Base-by-base conservation (phyloP, 2,329 filamentous ascomycete species). In the Aquanectria penicillioides region DNA sequence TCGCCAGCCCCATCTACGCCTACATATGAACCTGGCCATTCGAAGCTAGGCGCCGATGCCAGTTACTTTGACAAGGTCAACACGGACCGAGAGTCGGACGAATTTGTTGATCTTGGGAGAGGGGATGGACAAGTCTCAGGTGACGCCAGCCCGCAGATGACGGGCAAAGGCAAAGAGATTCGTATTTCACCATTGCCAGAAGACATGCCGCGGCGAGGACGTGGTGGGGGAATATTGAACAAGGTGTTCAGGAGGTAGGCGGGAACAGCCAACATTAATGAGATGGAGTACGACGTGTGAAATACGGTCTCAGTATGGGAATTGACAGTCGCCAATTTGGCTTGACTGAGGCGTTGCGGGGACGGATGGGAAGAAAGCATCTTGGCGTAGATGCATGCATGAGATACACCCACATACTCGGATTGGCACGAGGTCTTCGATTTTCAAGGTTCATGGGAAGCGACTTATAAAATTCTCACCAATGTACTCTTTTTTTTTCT, bases 221-320 rank as follows among this genome's bases (percentile, higher is more conserved):
- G 75, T 13, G n/a, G n/a, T n/a, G 69, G 73, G 13, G 69, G 71
- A 18, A 58, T 77, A 46, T 66, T 78, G 17, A 74, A 71, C 34
- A 77, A 77, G 67, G 73, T 77, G 62, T 75, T 77, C 38, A 67
- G 74, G 41, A 65, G 72, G 47, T 48, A 66, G 69, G 47, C 69
- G 73, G 51, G 59, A 61, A 57, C 71, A 25, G 62, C n/a, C n/a
- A 49, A 4, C 23, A 48, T 53, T 52, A 40, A 36, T 36, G 22
- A 12, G 20, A 41, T 25, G 17, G 33, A 23, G 15, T 23, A 20
- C 37, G 10, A 33, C 8, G 34, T n/a, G n/a, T n/a, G 48, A 18
- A 20, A 28, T 41, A 43, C 15, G n/a, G 41, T 17, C 40, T 49
- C n/a, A n/a, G n/a, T n/a, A n/a, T 51, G 15, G 43, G 31, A 22